Conservation (phyloP, 306 rosid species). For the Quillaja saponaria region DNA sequence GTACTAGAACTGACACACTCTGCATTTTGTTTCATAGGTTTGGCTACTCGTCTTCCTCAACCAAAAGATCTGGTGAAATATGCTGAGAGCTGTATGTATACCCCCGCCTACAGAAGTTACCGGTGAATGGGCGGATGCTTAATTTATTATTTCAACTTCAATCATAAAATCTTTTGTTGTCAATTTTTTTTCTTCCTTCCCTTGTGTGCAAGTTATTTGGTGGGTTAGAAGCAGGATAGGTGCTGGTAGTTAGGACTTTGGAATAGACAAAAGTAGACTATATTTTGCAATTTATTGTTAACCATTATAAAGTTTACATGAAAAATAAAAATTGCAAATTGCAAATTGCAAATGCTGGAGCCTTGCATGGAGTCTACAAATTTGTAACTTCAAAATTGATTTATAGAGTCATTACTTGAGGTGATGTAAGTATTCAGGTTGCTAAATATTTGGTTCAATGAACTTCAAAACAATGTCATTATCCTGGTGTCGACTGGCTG, state of each 20-base stretch:
- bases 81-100: conserved; percentile 94
- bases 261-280: conserved; percentile 7
- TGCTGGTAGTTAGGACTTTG: conserved; percentile 32
- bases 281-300: conserved; percentile 29
- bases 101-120: conserved; percentile 68
- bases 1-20: conserved; percentile 11
- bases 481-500: too few species aligned
- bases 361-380: conserved; percentile 6
- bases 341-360: conserved; percentile 1
- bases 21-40: conserved; percentile 48
- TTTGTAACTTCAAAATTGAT: neutral
- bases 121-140: conserved; percentile 42
- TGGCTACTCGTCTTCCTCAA: conserved; percentile 87
- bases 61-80: conserved; percentile 77
- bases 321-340: conserved; percentile 23
- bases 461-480: too few species aligned
- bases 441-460: too few species aligned
- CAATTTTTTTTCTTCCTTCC: conserved; percentile 7
- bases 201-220: conserved; percentile 18
- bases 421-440: neutral
- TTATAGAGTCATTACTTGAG: too few species aligned
- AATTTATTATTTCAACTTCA: neutral
- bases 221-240: conserved; percentile 26
- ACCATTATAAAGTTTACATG: conserved; percentile 12
- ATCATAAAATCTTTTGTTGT: conserved; percentile 4